A percentile compares a stretch with the other conserved stretches of the same genome.
Conservation (phyloP, 2,329 filamentous ascomycete genomes). For the Colletotrichum caudatum region DNA sequence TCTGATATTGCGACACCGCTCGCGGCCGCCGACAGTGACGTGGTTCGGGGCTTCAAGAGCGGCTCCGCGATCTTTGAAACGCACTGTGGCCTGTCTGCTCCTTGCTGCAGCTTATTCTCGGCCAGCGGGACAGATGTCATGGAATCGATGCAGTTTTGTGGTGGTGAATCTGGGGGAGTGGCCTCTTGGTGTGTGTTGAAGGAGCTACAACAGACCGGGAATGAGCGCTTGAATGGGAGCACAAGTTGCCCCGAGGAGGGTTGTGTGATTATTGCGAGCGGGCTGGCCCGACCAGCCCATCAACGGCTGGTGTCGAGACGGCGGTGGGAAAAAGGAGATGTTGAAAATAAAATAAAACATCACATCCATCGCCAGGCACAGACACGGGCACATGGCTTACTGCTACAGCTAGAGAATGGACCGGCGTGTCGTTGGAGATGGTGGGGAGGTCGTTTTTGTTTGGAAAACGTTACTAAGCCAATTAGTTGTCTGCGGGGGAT, state of each 20-base stretch:
- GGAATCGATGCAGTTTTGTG: too few species aligned
- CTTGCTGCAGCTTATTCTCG: background rate
- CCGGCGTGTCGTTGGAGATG: background rate
- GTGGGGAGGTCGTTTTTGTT: background rate
- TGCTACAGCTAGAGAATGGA: background rate
- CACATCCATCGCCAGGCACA: background rate
- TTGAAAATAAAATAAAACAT: background rate
- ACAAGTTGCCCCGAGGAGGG: too few species aligned
- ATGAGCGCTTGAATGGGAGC: background rate
- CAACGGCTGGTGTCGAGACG: background rate
- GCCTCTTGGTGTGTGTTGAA: background rate
- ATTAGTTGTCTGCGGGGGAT: background rate
- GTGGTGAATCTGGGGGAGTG: background rate
- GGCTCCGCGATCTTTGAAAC: background rate
- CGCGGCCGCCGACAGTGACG: background rate
- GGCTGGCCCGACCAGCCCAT: background rate
- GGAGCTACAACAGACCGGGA: background rate
- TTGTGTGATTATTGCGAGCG: background rate
- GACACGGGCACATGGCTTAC: background rate
- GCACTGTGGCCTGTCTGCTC: background rate
- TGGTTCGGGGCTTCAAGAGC: background rate
- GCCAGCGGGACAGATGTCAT: too few species aligned
- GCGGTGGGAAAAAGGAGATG: background rate
- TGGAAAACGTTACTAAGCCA: background rate
- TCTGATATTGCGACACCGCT: background rate